These are phyloP conservation scores for Arxiozyma telluris DNA, from an alignment of 1,139 yeast genomes.

Conservation along the genomic window DNA sequence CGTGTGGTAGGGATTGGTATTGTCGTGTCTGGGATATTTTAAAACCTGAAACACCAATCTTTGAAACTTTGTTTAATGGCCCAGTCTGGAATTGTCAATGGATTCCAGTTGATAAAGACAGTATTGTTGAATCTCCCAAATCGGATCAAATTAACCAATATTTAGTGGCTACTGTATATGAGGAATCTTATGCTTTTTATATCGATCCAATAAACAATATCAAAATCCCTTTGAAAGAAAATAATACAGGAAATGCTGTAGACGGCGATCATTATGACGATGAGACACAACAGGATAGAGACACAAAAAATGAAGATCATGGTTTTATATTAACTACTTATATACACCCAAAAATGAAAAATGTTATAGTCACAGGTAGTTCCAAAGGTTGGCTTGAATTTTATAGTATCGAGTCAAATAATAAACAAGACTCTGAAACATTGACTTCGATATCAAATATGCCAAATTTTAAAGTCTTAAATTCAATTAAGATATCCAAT, in stretches of 20 bases:
- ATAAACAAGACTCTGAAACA: not conserved
- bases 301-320: constrained; percentile 19
- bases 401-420: constrained; percentile 25
- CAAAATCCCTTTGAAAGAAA: not conserved
- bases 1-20: constrained; percentile 81
- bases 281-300: not conserved
- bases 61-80: constrained; percentile 62
- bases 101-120: constrained; percentile 7
- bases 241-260: not conserved
- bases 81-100: constrained; percentile 31
- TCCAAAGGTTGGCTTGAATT: constrained; percentile 71
- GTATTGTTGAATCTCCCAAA: not conserved
- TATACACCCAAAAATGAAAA: constrained; percentile 28
- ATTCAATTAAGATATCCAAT: constrained; percentile 48
- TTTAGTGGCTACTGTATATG: constrained; percentile 30
- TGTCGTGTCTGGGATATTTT: constrained; percentile 73
- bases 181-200: constrained; percentile 38
- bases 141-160: constrained; percentile 3
- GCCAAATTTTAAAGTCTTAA: constrained; percentile 31
- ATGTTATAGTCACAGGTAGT: constrained; percentile 65
- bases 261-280: not conserved
- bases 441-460: not conserved
- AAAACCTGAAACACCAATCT: constrained; percentile 47
- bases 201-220: not conserved
- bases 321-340: constrained; percentile 28